A percentile compares a stretch with the other conserved stretches of the same genome.
Conservation (phyloP, 805 yeast genomes). For the Diddensiella caesifluorescens region DNA sequence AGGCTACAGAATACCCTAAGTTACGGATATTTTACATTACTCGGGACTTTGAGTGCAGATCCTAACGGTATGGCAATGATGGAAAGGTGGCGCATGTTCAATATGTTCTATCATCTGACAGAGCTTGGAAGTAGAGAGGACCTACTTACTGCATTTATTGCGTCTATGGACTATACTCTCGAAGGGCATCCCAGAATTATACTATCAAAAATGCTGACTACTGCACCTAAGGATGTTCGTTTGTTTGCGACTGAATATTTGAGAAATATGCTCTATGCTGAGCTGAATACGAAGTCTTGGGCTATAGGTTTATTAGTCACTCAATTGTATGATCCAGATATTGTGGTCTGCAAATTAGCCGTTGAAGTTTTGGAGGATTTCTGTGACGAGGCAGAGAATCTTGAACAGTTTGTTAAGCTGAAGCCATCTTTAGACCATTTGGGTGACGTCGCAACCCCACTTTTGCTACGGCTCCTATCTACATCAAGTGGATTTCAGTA, state of each 20-base stretch:
- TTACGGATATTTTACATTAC: slow-evolving; percentile 68
- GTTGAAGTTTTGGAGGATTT: slow-evolving; percentile 49
- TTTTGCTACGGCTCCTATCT: slow-evolving; percentile 60
- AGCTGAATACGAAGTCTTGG: slow-evolving; percentile 34
- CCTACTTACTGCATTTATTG: slow-evolving; percentile 51
- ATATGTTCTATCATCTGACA: slow-evolving; percentile 67
- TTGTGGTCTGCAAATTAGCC: slow-evolving; percentile 51
- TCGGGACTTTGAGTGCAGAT: slow-evolving; percentile 65
- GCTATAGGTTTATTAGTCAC: slow-evolving; percentile 52
- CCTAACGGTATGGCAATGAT: slow-evolving; percentile 61
- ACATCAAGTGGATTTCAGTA: slow-evolving; percentile 66
- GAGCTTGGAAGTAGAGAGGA: slow-evolving; percentile 50
- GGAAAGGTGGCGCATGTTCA: slow-evolving; percentile 80
- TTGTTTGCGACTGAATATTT: slow-evolving; percentile 52
- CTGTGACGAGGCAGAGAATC: slow-evolving; percentile 42
- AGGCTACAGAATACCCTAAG: slow-evolving; percentile 61
- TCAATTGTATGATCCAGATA: slow-evolving; percentile 63
- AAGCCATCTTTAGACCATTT: slow-evolving; percentile 55
- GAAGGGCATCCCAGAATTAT: slow-evolving; percentile 66
- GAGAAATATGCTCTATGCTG: slow-evolving; percentile 35
- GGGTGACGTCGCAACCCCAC: slow-evolving; percentile 47
- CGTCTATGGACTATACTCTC: slow-evolving; percentile 52
- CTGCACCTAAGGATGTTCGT: slow-evolving; percentile 49
- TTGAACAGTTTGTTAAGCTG: slow-evolving; percentile 46
- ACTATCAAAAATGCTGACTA: slow-evolving; percentile 56